Evolutionary conservation across 2,329 filamentous ascomycete species (phyloP).

Genomic region (Trichoderma oligosporum): DNA sequence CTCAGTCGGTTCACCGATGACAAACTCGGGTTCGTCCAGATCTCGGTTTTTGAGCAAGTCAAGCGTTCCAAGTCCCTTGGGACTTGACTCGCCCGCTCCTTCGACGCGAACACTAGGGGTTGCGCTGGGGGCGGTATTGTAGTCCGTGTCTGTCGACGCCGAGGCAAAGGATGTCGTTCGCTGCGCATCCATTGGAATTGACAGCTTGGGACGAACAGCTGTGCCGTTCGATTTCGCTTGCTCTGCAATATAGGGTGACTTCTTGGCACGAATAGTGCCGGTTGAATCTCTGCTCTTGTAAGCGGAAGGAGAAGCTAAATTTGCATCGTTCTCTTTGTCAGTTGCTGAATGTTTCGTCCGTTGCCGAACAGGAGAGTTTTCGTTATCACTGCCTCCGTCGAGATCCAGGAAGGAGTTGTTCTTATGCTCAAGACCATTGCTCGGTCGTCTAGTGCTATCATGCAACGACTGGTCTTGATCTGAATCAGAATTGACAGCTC

Average conservation of each 20-base stretch:
- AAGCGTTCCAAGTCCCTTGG: constrained; percentile 33
- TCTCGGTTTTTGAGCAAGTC: constrained; percentile 38
- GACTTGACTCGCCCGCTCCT: constrained; percentile 36
- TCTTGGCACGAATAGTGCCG: constrained; percentile 30
- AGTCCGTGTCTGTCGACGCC: constrained; percentile 36
- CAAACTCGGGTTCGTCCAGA: constrained; percentile 56
- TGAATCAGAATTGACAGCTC: constrained; percentile 50
- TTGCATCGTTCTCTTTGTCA: constrained; percentile 19
- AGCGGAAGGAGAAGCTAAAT: neutral
- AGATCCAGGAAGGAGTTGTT: constrained; percentile 51
- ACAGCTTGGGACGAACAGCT: constrained; percentile 34
- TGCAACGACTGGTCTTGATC: constrained; percentile 25
- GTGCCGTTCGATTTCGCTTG: constrained; percentile 35
- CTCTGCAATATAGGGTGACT: constrained; percentile 24
- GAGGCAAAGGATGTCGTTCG: constrained; percentile 35
- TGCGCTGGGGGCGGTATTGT: constrained; percentile 42
- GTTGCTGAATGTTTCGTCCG: constrained; percentile 19
- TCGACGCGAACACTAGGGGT: constrained; percentile 47
- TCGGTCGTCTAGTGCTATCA: constrained; percentile 29
- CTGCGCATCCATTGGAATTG: constrained; percentile 42
- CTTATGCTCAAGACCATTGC: constrained; percentile 29
- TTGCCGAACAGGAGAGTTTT: constrained; percentile 31
- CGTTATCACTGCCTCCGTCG: constrained; percentile 46
- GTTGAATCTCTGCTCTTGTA: constrained; percentile 25
- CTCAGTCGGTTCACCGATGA: constrained; percentile 57